These are phyloP conservation scores for Myriosclerotinia curreyana DNA, from an alignment of 2,329 filamentous ascomycete species.

Conservation along the genomic window DNA sequence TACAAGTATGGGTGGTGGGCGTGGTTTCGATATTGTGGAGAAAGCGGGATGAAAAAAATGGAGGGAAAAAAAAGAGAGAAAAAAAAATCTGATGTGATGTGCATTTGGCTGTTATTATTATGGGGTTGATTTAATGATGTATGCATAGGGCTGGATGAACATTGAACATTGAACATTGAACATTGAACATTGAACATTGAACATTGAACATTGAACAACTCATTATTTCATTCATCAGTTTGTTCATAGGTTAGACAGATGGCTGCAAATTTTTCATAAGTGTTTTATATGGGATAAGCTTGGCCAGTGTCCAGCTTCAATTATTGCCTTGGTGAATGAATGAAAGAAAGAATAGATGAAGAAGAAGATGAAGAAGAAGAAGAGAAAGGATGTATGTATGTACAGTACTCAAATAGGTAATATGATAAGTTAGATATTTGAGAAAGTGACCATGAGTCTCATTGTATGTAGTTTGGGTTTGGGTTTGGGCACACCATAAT, in stretches of 20 bases:
- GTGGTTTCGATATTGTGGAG: not conserved
- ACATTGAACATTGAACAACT: too few relatives aligned
- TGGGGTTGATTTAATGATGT: constrained; percentile 4
- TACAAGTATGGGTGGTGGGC: too few relatives aligned
- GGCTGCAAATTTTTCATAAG: not conserved
- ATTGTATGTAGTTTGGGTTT: too few relatives aligned
- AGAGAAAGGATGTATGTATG: not conserved
- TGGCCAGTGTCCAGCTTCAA: not conserved
- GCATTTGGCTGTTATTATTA: constrained; percentile 8
- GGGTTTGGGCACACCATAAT: constrained; percentile 8
- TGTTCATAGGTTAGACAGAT: constrained; percentile 5
- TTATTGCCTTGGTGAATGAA: too few relatives aligned
- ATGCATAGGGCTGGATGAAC: constrained; percentile 11
- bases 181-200: too few relatives aligned
- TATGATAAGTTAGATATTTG: constrained; percentile 6
- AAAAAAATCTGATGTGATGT: constrained; percentile 7
- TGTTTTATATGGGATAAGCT: not conserved
- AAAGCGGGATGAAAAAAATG: constrained; percentile 3
- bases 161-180: too few relatives aligned
- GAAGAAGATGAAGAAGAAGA: too few relatives aligned
- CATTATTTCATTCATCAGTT: not conserved
- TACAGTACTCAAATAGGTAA: not conserved
- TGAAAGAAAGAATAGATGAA: too few relatives aligned
- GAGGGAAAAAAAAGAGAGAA: not conserved
- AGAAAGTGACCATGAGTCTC: not conserved